phyloP scores from a whole-genome alignment of 306 rosid species.

The Gastrolobium villosum region DNA sequence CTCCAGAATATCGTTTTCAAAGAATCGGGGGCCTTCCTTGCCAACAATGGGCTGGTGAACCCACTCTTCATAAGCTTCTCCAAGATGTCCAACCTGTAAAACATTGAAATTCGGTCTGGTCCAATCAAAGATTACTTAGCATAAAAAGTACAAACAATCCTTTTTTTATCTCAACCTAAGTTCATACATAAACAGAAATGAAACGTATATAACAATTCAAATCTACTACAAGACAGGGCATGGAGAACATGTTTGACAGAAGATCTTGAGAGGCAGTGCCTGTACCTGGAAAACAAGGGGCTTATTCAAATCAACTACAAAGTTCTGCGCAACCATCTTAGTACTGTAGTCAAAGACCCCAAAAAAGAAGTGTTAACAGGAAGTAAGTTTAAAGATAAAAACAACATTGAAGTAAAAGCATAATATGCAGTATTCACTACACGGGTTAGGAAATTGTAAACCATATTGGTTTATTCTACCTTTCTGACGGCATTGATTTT shows the following conservation, averaged over 20 bases:
- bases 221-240: slow-evolving; percentile 25
- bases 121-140: slow-evolving; percentile 24
- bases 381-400: slow-evolving; percentile 11
- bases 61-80: slow-evolving; percentile 93
- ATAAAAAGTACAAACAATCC: not conserved
- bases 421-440: slow-evolving; percentile 7
- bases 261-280: not conserved
- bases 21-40: slow-evolving; percentile 93
- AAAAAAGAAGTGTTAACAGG: slow-evolving; percentile 8
- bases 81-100: slow-evolving; percentile 92
- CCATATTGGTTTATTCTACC: slow-evolving; percentile 22
- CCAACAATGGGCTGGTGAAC: slow-evolving; percentile 91
- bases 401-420: not conserved
- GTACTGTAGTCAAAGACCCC: slow-evolving; percentile 46
- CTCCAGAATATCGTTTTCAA: slow-evolving; percentile 84
- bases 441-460: slow-evolving; percentile 27
- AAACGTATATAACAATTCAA: slow-evolving; percentile 34
- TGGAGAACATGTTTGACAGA: slow-evolving; percentile 8
- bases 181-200: not conserved
- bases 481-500: slow-evolving; percentile 35
- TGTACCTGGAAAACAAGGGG: slow-evolving; percentile 94
- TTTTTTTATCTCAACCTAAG: not conserved
- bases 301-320: slow-evolving; percentile 82
- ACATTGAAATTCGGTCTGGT: slow-evolving; percentile 34
- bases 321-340: slow-evolving; percentile 84